A percentile compares a stretch with the other conserved stretches of the same genome.
phyloP scores from a whole-genome alignment of 345 rosid genomes.

The Pistacia atlantica region DNA sequence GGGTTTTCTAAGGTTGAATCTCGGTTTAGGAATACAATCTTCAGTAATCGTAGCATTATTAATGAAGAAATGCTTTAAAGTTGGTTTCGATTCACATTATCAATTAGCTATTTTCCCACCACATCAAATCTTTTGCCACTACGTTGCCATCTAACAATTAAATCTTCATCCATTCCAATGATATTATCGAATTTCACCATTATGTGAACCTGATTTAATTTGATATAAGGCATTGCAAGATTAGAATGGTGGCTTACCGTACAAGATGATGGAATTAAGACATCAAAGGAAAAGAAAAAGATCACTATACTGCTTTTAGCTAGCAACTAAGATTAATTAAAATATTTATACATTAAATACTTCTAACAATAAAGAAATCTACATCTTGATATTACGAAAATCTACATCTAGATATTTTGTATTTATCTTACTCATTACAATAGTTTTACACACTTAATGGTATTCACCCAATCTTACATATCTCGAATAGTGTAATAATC shows the following conservation, averaged over 20 bases:
- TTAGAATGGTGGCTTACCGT: too few relatives aligned
- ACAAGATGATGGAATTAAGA: too few relatives aligned
- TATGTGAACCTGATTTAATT: too few relatives aligned
- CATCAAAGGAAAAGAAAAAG: not conserved
- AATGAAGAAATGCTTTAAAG: not conserved
- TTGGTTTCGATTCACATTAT: not conserved
- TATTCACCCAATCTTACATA: not conserved
- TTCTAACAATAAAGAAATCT: conserved; percentile 9
- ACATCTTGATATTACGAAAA: conserved; percentile 11
- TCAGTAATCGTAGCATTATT: not conserved
- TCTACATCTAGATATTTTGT: conserved; percentile 17
- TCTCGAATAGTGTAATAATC: conserved; percentile 22
- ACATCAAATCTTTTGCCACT: not conserved
- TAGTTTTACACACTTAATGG: conserved; percentile 28
- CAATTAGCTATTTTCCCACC: not conserved
- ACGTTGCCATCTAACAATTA: too few relatives aligned
- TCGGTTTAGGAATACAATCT: not conserved
- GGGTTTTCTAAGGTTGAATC: not conserved
- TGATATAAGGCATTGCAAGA: too few relatives aligned
- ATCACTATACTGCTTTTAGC: not conserved
- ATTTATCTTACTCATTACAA: conserved; percentile 24
- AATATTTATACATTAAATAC: not conserved
- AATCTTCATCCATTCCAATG: too few relatives aligned
- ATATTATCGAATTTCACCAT: too few relatives aligned
- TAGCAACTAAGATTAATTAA: not conserved